Evolutionary conservation across 73 alveolate species (phyloP).

Genomic region (Paramecium biaurelia): DNA sequence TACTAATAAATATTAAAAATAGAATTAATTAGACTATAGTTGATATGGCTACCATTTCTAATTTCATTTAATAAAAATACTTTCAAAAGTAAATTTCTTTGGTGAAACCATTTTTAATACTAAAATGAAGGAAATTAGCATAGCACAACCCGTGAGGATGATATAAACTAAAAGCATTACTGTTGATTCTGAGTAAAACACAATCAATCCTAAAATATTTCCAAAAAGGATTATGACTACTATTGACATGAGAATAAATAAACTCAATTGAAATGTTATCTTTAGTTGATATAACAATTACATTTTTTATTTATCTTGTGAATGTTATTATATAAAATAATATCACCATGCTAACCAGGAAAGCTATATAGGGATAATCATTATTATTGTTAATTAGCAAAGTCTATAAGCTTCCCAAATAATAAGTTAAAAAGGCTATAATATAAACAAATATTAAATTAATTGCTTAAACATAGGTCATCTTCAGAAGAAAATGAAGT

Average conservation of each 20-base stretch:
- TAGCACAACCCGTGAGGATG: background rate
- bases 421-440: background rate
- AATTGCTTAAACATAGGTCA: background rate
- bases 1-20: background rate
- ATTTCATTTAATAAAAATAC: background rate
- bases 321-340: background rate
- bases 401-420: background rate
- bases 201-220: background rate
- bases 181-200: background rate
- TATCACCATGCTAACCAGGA: background rate
- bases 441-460: background rate
- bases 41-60: background rate
- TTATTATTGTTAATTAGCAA: background rate
- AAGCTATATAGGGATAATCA: background rate
- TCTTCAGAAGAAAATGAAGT: background rate
- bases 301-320: background rate
- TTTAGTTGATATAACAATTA: too few relatives aligned
- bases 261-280: background rate
- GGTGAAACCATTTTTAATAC: background rate
- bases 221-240: background rate
- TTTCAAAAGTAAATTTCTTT: background rate
- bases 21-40: background rate
- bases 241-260: background rate
- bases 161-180: background rate
- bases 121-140: background rate